Base-by-base conservation (phyloP, 2,329 filamentous ascomycete genomes). In the Clonostachys solani region DNA sequence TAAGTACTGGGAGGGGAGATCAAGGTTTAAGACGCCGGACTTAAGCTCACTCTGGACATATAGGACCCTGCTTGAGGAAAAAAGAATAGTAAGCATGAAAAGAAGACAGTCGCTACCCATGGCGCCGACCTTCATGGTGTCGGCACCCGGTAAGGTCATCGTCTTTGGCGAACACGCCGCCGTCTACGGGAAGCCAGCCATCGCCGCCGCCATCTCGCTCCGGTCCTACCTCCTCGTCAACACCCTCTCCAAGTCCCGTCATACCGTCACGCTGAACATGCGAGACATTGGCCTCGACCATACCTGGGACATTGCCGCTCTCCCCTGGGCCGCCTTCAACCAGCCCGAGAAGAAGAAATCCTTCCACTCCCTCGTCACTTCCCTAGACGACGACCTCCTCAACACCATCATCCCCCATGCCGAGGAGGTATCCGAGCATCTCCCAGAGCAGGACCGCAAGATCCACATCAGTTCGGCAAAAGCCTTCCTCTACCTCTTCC, bases 161-260 rank as follows among this genome's bases (percentile, higher is more conserved):
- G 89, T 97, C 46, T 97, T 92, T 70, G 94, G 94, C 55, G 94
- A 99, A 67, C 94, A 99, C 72, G 88, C 94, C 3, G 94, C 97
- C 16, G 94, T 99, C 17, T 84, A 99, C 62, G 92, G 92, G 62
- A 97, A 91, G 86, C 84, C 91, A 56, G 92, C 94, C 49, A 92
- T 99, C 67, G 94, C 94, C 46, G 95, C 94, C 19, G 86, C 94
- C 33, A 95, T 99, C 49, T 96, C 94, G 23, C 80, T 99, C 23
- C 87, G 94, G 56, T 97, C 94, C 41, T 99, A 97, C 65, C 87
- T 99, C 44, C 91, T 95, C 59, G 92, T 97, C 62, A 96, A 91
- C 15, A 89, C 92, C 13, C 81, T 96, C 42, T 95, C 91, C 53
- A 96, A 96, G 71, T 95, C 91, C 38, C 88, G 87, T 62, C 84